Evolutionary conservation across 2,329 filamentous ascomycete species (phyloP), one percentile per base, ranked within the genome.

Genomic region (Pyrenophora graminea): DNA sequence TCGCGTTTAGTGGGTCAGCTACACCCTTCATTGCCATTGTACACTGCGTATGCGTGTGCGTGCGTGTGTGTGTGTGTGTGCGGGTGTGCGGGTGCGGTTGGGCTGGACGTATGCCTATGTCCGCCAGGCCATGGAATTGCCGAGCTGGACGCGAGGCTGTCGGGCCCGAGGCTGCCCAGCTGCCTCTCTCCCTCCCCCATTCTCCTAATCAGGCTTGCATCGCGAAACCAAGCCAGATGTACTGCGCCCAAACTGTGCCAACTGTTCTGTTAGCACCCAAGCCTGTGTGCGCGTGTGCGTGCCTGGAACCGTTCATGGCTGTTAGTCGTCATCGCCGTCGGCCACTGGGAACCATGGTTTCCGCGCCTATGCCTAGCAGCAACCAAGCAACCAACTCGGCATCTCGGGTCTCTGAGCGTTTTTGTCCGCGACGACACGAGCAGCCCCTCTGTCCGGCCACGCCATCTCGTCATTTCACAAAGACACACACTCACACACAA

Each of bases 291-390:
- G 15, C 15, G 15, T 15, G 15, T 15, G 15, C 7, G 25, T 8
- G 34, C 47, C 31, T 13, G 47, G 23, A 12, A 31, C 31, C 12
- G n/a, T 30, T 46, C 32, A 19, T 42, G 15, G 17, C 21, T 21
- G 19, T 21, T 33, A 57, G 48, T 52, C 45, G 51, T 53, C 50
- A 44, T 37, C 40, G 45, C 61, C 61, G 59, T 57, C 62, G 61
- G 61, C 54, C 31, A 21, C 17, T 45, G 19, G 9, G 23, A 50
- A 48, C 37, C 51, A 32, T 57, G 51, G 39, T 48, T 48, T 19
- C 31, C 27, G 10, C 27, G 27, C 27, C 27, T 9, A 10, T 10
- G 27, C 27, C 27, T 30, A 30, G 27, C 10, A 30, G 4, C 27
- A 30, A 30, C 27, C 27, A 30, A 30, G 27, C 27, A 30, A 30